phyloP scores from a whole-genome alignment of 371 early-diverging fungal genomes.

The Chytridium lagenaria region DNA sequence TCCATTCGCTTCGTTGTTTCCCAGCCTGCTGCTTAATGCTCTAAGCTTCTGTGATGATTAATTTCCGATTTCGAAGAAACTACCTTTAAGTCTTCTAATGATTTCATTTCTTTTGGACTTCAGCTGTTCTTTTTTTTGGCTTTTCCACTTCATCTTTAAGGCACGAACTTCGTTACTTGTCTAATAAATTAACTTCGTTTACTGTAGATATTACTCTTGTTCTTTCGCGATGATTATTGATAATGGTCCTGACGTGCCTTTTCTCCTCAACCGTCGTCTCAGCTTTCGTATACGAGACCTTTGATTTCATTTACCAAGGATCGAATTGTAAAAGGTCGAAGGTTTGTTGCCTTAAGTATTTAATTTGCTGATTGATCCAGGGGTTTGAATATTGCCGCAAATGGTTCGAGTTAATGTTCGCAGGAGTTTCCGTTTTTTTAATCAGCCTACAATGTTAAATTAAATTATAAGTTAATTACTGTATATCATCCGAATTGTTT shows the following conservation, averaged over 20 bases:
- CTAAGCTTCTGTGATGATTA: slow-evolving; percentile 53
- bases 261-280: slow-evolving; percentile 58
- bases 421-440: slow-evolving; percentile 43
- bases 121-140: slow-evolving; percentile 52
- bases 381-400: slow-evolving; percentile 47
- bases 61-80: background rate
- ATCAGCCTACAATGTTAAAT: too few relatives aligned
- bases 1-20: slow-evolving; percentile 58
- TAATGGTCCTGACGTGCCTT: slow-evolving; percentile 54
- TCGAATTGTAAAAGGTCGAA: slow-evolving; percentile 42
- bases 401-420: slow-evolving; percentile 46
- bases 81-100: slow-evolving; percentile 62
- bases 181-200: slow-evolving; percentile 35
- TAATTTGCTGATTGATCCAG: slow-evolving; percentile 47
- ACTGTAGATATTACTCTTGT: slow-evolving; percentile 49
- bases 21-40: slow-evolving; percentile 59
- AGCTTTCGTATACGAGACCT: slow-evolving; percentile 52
- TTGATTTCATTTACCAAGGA: slow-evolving; percentile 51
- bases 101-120: slow-evolving; percentile 59
- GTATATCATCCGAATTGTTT: background rate
- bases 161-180: slow-evolving; percentile 55
- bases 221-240: slow-evolving; percentile 57
- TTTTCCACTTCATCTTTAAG: slow-evolving; percentile 56
- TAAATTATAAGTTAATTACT: too few relatives aligned
- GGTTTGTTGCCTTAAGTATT: slow-evolving; percentile 45